Conservation (phyloP, 441 rosid genomes). For the Isatis lusitanica region DNA sequence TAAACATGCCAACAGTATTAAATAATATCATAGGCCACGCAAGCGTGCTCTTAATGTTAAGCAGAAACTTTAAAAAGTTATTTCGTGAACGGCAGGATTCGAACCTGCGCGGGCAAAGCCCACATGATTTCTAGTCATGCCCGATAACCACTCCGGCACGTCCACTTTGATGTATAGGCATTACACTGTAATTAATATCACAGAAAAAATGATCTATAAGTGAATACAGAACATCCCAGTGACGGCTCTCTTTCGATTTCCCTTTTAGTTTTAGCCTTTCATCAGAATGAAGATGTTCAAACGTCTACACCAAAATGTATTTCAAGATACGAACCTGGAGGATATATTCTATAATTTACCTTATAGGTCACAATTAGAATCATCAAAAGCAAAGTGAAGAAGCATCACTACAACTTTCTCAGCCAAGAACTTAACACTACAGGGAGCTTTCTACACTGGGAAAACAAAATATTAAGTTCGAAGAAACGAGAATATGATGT, state of each 20-base stretch:
- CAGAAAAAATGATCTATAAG: too few relatives aligned
- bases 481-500: slow-evolving; percentile 4
- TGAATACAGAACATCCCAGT: not conserved
- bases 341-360: not conserved
- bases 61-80: not conserved
- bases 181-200: not conserved
- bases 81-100: slow-evolving; percentile 33
- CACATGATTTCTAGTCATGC: slow-evolving; percentile 63
- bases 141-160: slow-evolving; percentile 71
- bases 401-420: slow-evolving; percentile 1
- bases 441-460: slow-evolving; percentile 8
- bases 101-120: slow-evolving; percentile 34
- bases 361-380: not conserved
- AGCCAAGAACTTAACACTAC: not conserved
- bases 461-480: not conserved
- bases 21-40: too few relatives aligned
- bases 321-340: not conserved
- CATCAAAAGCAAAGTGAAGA: not conserved
- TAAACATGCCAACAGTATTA: too few relatives aligned
- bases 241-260: too few relatives aligned
- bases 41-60: too few relatives aligned
- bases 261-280: too few relatives aligned
- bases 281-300: not conserved
- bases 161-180: not conserved
- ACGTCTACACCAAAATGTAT: not conserved